Base-by-base conservation (phyloP, 345 rosid species). In the Ricinus communis region DNA sequence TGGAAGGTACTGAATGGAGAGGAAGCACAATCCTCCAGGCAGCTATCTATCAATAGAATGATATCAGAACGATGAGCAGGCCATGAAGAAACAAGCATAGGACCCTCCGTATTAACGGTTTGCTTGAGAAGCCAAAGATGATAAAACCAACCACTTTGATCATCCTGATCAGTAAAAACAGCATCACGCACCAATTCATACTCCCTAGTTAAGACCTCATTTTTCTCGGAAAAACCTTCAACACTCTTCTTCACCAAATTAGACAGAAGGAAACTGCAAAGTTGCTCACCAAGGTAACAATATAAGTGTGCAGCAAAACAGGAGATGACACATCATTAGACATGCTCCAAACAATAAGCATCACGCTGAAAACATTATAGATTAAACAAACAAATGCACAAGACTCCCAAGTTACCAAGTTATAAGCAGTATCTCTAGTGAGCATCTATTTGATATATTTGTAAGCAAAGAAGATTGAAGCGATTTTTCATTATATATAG, bases 61-160 rank as follows among this genome's bases (percentile, higher is more conserved):
- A 88, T 54, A 77, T 77, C 72, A 68, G 89, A 87, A 72, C 88
- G 89, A 82, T 83, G 82, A 76, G 84, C 77, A 76, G 97, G 99
- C 96, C 96, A 92, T 24, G 96, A 85, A 69, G 96, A 82, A 78
- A 81, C 78, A 60, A 95, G 90, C 57, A 68, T 71, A 70, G 97
- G 96, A 74, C 84, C 69, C 79, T 85, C 87, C 71, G 65, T 81
- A 73, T 78, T 83, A 74, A 88, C 85, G 60, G 97, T 92, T 78
- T 87, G 97, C 74, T 85, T 89, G 78, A 92, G 90, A 80, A 95
- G 94, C 98, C 99, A 95, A 68, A 77, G 96, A 87, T 92, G 96
- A 83, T 95, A 95, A 86, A 92, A 90, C 99, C 97, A 95, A 61
- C 92, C 97, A 71, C 99, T 89, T 84, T 92, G 98, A 76, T 92